Conservation (phyloP, 177 flowering plant genomes). For the Vitis hybrid region DNA sequence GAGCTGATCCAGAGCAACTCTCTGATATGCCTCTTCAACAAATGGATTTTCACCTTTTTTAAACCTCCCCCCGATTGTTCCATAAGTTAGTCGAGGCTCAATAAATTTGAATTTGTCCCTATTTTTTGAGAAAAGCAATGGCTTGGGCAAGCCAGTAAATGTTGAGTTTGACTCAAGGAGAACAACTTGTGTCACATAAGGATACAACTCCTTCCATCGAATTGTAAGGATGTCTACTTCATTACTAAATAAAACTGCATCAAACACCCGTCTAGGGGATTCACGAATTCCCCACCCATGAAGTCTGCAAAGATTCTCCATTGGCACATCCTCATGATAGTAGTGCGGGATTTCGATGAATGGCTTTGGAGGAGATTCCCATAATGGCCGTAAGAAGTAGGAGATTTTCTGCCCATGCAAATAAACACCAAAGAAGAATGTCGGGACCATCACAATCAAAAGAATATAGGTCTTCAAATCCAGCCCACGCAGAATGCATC, state of each 20-base stretch:
- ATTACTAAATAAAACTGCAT: conserved; percentile 81
- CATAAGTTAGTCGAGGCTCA: conserved; percentile 71
- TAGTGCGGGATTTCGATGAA: conserved; percentile 70
- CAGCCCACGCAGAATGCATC: conserved; percentile 60
- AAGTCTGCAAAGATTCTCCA: conserved; percentile 75
- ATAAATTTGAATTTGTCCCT: conserved; percentile 58
- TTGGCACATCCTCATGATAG: conserved; percentile 69
- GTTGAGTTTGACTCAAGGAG: conserved; percentile 91
- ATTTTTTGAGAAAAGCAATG: conserved; percentile 46
- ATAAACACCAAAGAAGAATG: conserved; percentile 45
- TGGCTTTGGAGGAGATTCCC: conserved; percentile 88
- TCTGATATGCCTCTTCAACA: conserved; percentile 84
- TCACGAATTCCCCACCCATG: conserved; percentile 90
- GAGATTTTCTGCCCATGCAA: conserved; percentile 77
- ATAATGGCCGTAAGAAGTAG: conserved; percentile 76
- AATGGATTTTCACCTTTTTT: conserved; percentile 82
- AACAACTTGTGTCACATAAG: conserved; percentile 75
- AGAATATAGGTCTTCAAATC: conserved; percentile 54
- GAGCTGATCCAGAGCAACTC: conserved; percentile 81
- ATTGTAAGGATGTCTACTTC: conserved; percentile 72
- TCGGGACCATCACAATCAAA: conserved; percentile 54
- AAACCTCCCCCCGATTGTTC: conserved; percentile 71
- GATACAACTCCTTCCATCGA: conserved; percentile 84
- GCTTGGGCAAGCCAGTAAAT: conserved; percentile 70
- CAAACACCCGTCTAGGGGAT: conserved; percentile 79